Evolutionary conservation across 768 basidiomycete species (phyloP), one percentile per base, ranked within the genome.

Genomic region (Hortiboletus campestris): DNA sequence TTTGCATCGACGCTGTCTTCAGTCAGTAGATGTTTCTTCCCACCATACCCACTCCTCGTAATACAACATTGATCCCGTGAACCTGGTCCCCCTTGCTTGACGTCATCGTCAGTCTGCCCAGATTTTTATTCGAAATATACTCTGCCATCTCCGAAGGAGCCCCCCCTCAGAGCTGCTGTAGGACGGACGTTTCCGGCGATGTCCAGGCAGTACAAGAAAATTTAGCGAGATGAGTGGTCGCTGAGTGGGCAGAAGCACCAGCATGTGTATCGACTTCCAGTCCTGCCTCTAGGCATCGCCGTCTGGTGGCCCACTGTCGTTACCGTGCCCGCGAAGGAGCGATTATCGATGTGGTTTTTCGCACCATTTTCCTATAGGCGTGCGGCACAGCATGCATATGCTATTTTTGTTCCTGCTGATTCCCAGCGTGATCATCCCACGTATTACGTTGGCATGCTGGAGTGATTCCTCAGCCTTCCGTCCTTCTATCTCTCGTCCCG

Each of bases 201-300:
- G 53, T 49, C 36, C 50, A 52, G 53, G 60, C 61, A 53, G 58
- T 58, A 58, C 59, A 32, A 59, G 48, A 35, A 50, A 56, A 48
- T 43, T 56, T 59, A 53, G 58, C 63, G 67, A 69, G 51, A 67
- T 63, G 59, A 57, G 64, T 60, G 65, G 61, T 32, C 56, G 49
- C 65, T 63, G 59, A 69, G 67, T 65, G 67, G 67, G 38, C 53
- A 63, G 66, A 68, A 67, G 63, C 65, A 55, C 5, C 25, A 38
- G 53, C 63, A 61, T 63, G 66, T 49, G 58, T 19, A 61, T 60
- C 60, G 51, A 47, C 65, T 62, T 67, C 67, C 41, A 47, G 67
- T 64, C 61, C 61, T 61, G 65, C 61, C 57, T 56, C 51, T 53
- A 22, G 7, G 58, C 66, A 68, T 63, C n/a, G 65, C 65, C 56